These are phyloP conservation scores for Arthrobotrys sphaeroides DNA, from an alignment of 2,329 filamentous ascomycete genomes.

Conservation along the genomic window DNA sequence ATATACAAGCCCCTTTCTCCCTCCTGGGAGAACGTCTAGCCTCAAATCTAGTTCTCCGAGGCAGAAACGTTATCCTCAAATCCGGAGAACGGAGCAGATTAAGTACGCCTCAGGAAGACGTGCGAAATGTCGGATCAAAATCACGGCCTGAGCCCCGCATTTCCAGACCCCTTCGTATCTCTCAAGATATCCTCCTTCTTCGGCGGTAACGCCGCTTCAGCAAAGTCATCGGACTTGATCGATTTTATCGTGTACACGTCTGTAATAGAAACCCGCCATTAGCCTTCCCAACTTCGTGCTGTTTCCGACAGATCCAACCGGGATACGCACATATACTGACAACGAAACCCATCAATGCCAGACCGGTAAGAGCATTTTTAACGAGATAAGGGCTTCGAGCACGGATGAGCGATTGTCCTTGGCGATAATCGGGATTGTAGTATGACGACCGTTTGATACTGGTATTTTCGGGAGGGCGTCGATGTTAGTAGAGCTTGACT, in stretches of 20 bases:
- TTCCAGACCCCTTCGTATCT: slow-evolving; percentile 16
- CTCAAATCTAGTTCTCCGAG: no score
- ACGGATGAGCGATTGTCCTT: slow-evolving; percentile 87
- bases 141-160: slow-evolving; percentile 24
- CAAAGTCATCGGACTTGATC: slow-evolving; percentile 95
- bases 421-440: slow-evolving; percentile 87
- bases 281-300: not conserved
- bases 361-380: slow-evolving; percentile 84
- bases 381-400: slow-evolving; percentile 90
- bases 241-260: slow-evolving; percentile 79
- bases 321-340: slow-evolving; percentile 80
- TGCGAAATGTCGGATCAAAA: not conserved
- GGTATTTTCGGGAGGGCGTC: not conserved
- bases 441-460: slow-evolving; percentile 73
- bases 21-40: not conserved
- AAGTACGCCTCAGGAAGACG: not conserved
- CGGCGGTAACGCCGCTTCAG: slow-evolving; percentile 87
- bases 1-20: not conserved
- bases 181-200: slow-evolving; percentile 60
- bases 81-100: not conserved
- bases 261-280: slow-evolving; percentile 59
- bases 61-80: no score
- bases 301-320: not conserved
- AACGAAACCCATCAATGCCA: slow-evolving; percentile 78
- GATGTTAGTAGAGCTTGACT: not conserved